Conservation (phyloP, 2,329 filamentous ascomycete species). For the Ceratocystis smalleyi region DNA sequence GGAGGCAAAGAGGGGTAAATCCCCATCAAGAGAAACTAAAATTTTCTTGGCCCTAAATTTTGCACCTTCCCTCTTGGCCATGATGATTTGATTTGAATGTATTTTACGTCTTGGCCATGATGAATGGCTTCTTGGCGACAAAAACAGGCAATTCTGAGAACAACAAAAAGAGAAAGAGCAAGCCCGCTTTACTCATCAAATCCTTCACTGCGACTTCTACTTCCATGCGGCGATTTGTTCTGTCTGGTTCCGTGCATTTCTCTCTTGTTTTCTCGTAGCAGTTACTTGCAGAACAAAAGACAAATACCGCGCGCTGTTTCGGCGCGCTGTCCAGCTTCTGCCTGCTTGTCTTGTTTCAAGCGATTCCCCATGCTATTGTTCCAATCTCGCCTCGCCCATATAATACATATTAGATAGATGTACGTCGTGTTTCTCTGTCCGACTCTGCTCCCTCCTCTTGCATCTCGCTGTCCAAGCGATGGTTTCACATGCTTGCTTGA, state of each 20-base stretch:
- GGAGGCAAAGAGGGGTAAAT: not conserved
- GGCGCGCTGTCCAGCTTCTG: no score
- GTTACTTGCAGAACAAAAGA: not conserved
- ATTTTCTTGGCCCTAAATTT: not conserved
- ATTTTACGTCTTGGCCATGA: not conserved
- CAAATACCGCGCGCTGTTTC: no score
- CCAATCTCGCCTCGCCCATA: no score
- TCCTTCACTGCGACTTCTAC: not conserved
- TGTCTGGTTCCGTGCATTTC: not conserved
- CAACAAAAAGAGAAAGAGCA: not conserved
- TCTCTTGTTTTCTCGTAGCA: not conserved
- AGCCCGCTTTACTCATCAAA: not conserved
- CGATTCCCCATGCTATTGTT: no score
- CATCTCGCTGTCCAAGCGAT: not conserved
- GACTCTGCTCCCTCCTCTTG: not conserved
- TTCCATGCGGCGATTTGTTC: not conserved
- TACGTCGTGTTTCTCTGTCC: not conserved
- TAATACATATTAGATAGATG: no score
- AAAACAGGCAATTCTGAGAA: no score
- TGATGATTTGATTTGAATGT: no score
- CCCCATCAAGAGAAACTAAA: not conserved
- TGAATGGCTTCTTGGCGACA: not conserved
- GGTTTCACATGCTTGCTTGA: not conserved
- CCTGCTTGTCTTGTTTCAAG: no score
- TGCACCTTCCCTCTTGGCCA: not conserved